These are phyloP conservation scores for Aegilops sharonensis DNA, from an alignment of 176 grass and related monocot species.

Conservation along the genomic window DNA sequence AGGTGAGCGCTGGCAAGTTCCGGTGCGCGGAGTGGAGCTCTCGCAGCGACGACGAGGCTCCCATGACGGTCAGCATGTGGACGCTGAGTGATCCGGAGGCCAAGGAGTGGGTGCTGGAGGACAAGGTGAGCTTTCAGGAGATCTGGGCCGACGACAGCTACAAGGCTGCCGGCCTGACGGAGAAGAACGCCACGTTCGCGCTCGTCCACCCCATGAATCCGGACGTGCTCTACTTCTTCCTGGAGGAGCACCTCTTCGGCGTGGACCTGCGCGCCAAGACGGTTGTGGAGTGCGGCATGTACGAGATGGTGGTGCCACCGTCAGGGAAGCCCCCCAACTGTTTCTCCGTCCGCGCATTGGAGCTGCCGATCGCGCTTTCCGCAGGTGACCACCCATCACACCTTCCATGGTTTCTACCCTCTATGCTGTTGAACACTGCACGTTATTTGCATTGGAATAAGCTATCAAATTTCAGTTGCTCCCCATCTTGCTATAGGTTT, in stretches of 20 bases:
- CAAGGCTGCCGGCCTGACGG: background rate
- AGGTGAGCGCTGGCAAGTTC: slow-evolving; percentile 2
- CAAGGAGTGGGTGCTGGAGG: background rate
- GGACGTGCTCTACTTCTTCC: slow-evolving; percentile 5
- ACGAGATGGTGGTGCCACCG: background rate
- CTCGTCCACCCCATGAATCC: slow-evolving; percentile 8
- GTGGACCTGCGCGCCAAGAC: background rate
- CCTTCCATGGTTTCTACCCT: background rate
- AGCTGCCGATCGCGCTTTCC: background rate
- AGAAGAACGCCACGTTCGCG: slow-evolving; percentile 13
- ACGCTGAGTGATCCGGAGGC: slow-evolving; percentile 4
- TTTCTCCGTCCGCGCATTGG: background rate
- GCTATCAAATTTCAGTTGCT: background rate
- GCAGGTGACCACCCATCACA: background rate
- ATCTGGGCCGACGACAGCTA: slow-evolving; percentile 13
- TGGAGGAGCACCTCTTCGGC: slow-evolving; percentile 7
- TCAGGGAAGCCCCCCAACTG: background rate
- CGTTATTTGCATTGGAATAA: background rate
- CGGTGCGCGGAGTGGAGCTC: background rate
- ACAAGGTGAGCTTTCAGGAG: slow-evolving; percentile 2
- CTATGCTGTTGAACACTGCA: background rate
- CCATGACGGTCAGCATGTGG: slow-evolving; percentile 9
- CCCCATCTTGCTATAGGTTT: background rate
- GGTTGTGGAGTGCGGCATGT: background rate
- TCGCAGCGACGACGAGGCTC: background rate